Conservation (phyloP, 148 eudicot genomes). For the Fagopyrum homotropicum region DNA sequence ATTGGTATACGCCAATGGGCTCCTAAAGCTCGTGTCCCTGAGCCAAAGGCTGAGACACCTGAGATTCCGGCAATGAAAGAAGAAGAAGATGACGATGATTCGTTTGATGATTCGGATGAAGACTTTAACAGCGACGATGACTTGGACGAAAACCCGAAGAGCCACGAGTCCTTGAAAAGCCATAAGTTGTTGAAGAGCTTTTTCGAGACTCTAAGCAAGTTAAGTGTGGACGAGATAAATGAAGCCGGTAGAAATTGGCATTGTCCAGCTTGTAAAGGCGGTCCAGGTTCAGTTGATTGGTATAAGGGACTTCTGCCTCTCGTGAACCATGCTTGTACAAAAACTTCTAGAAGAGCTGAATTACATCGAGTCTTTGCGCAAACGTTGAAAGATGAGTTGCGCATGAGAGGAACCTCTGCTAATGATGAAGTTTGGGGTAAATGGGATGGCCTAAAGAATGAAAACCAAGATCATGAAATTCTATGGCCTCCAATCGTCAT, state of each 20-base stretch:
- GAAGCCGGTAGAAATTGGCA: conserved; percentile 62
- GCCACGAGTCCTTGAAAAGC: conserved; percentile 44
- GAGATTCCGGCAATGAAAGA: conserved; percentile 13
- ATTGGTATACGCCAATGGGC: too few relatives aligned
- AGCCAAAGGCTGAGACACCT: conserved; percentile 1
- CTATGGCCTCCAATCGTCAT: conserved; percentile 91
- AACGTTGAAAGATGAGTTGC: conserved; percentile 58
- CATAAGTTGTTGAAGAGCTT: conserved; percentile 35
- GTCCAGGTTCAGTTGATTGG: conserved; percentile 80
- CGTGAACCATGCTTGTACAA: conserved; percentile 50
- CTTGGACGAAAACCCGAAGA: conserved; percentile 31
- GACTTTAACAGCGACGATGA: conserved; percentile 34
- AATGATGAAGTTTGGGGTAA: conserved; percentile 48
- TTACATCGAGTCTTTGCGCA: conserved; percentile 56
- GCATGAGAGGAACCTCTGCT: conserved; percentile 49
- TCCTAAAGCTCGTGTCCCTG: too few relatives aligned
- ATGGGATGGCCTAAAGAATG: conserved; percentile 49
- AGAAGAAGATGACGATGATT: conserved; percentile 19
- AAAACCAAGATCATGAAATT: conserved; percentile 39
- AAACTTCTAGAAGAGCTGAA: conserved; percentile 46
- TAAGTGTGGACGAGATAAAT: conserved; percentile 44
- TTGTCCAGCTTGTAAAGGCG: conserved; percentile 73
- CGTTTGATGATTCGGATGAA: conserved; percentile 38
- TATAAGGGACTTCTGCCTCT: conserved; percentile 62
- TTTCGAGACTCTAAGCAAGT: conserved; percentile 33